Percentiles rank a stretch among this genome's conserved stretches.
These are phyloP conservation scores for Pyrrhoderma noxium DNA, from an alignment of 1,284 basidiomycete genomes.

Conservation along the genomic window DNA sequence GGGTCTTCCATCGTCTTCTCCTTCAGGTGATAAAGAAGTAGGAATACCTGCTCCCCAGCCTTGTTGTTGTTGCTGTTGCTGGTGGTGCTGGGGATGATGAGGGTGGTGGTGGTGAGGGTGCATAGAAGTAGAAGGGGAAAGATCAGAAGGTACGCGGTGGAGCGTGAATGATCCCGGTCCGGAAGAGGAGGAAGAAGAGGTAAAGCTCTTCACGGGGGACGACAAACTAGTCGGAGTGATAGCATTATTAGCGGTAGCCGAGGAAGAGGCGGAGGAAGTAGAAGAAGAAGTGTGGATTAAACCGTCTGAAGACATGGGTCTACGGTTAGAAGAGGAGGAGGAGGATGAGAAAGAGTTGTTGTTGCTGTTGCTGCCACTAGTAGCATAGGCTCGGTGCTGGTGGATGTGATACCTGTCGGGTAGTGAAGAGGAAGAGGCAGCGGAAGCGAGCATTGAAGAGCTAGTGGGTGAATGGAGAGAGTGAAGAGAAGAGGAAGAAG, in stretches of 20 bases:
- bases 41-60: slow-evolving; percentile 7
- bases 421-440: background rate
- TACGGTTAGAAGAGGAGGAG: slow-evolving; percentile 6
- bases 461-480: slow-evolving; percentile 15
- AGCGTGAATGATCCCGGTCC: too few species aligned
- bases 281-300: too few species aligned
- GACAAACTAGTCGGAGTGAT: too few species aligned
- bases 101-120: too few species aligned
- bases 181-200: too few species aligned
- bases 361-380: slow-evolving; percentile 2
- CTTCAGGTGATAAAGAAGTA: slow-evolving; percentile 6
- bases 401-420: too few species aligned
- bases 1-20: slow-evolving; percentile 5
- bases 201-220: too few species aligned
- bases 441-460: slow-evolving; percentile 13
- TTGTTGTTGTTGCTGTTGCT: background rate
- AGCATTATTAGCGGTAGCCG: too few species aligned
- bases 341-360: slow-evolving; percentile 7
- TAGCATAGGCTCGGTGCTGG: background rate
- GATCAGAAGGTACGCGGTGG: too few species aligned
- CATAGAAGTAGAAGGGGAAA: too few species aligned
- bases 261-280: too few species aligned
- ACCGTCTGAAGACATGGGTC: slow-evolving; percentile 1
- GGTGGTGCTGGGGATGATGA: too few species aligned
- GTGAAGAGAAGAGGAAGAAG: slow-evolving; percentile 12